These are phyloP conservation scores for Monosporascus sp. DNA, from an alignment of 2,329 filamentous ascomycete genomes.

Conservation along the genomic window DNA sequence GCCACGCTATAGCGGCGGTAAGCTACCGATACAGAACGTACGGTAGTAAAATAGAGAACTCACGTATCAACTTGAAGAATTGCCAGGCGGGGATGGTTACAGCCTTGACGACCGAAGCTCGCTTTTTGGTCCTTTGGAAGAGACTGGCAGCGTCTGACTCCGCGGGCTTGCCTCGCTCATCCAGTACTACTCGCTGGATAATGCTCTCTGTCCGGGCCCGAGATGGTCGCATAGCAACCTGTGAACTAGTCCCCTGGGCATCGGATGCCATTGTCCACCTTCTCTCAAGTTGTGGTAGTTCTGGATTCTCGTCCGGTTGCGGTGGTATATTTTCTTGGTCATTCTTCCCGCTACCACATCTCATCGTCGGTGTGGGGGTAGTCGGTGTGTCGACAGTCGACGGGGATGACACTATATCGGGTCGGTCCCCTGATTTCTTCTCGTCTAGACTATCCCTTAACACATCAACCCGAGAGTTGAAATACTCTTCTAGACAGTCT, in stretches of 20 bases:
- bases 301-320: slow-evolving; percentile 11
- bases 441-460: slow-evolving; percentile 63
- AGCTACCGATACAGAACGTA: slow-evolving; percentile 19
- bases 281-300: slow-evolving; percentile 25
- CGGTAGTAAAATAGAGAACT: slow-evolving; percentile 30
- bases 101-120: slow-evolving; percentile 62
- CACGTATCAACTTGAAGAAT: slow-evolving; percentile 89
- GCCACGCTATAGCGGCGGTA: slow-evolving; percentile 63
- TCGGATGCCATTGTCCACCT: slow-evolving; percentile 28
- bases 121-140: slow-evolving; percentile 37
- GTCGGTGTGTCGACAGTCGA: slow-evolving; percentile 13
- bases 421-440: slow-evolving; percentile 31
- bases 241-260: slow-evolving; percentile 6
- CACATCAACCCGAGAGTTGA: slow-evolving; percentile 90
- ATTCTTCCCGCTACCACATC: slow-evolving; percentile 24
- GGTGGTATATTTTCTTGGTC: slow-evolving; percentile 13
- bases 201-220: slow-evolving; percentile 48
- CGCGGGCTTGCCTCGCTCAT: slow-evolving; percentile 42
- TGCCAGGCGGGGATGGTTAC: slow-evolving; percentile 97
- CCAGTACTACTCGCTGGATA: slow-evolving; percentile 54
- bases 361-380: slow-evolving; percentile 28
- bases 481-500: slow-evolving; percentile 88
- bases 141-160: slow-evolving; percentile 37
- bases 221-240: slow-evolving; percentile 19
- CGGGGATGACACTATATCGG: slow-evolving; percentile 29